Base-by-base conservation (phyloP, 257 asterid genomes). In the Oldenlandia corymbosa region DNA sequence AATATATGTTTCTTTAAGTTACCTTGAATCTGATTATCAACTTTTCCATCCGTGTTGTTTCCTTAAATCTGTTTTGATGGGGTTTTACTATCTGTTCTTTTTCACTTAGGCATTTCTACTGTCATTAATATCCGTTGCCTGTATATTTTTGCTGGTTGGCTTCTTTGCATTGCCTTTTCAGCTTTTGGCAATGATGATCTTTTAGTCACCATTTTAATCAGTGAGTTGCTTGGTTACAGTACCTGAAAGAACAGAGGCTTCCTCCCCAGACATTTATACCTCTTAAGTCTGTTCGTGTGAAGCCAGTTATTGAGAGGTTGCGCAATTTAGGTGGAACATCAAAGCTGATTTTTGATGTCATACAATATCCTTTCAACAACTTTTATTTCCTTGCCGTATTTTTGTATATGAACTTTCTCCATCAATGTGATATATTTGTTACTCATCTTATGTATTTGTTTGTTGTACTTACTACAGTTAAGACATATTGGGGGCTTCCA, bases 201-300 rank as follows among this genome's bases (percentile, higher is more conserved):
- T 18, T 23, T 16, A 12, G 2, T 10, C 1, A 61, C 28, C 27
- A 61, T 61, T 61, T 61, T 43, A 48, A 61, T 14, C 24, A 23
- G 49, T 39, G 52, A 52, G 34, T 72, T 76, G 54, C 73, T 69
- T 76, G 62, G 60, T 65, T 75, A 48, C 90, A 93, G 99, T 93
- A 93, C 81, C 68, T 90, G 83, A 93, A 93, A 75, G 96, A 90
- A 78, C 99, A 93, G 74, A 82, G 94, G 86, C 97, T 93, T 70
- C 97, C 99, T 63, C 97, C 99, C 55, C 96, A 84, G 83, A 93
- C 97, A 58, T 93, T 93, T 78, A 93, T 93, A 69, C 99, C 99
- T 69, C 96, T 90, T 71, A 81, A 75, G 72, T 85, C 97, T 18
- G 95, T 93, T 69, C 95, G 99, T 60, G 96, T 93, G 71, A 87